Conservation (phyloP, 768 basidiomycete genomes). For the Boletus tomentosulus region DNA sequence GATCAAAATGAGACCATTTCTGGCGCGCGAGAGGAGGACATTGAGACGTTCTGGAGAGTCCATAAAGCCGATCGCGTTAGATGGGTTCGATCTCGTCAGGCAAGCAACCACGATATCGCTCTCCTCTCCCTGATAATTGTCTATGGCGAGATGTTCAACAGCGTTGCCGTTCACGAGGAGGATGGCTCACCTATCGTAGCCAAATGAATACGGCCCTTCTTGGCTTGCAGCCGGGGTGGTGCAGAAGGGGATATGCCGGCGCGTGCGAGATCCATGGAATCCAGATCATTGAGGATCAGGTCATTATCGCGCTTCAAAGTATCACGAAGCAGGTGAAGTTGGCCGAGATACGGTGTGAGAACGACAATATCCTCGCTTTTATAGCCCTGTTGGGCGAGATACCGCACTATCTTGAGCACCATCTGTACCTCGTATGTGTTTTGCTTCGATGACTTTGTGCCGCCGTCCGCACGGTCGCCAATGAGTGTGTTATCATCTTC, state of each 20-base stretch:
- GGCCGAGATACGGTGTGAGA: constrained; percentile 67
- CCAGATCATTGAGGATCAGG: constrained; percentile 59
- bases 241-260: constrained; percentile 43
- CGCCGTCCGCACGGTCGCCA: constrained; percentile 42
- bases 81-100: constrained; percentile 55
- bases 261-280: constrained; percentile 51
- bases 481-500: constrained; percentile 46
- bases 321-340: constrained; percentile 47
- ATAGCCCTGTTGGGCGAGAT: constrained; percentile 67
- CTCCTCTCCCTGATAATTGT: constrained; percentile 77
- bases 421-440: constrained; percentile 58
- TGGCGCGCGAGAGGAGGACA: constrained; percentile 64
- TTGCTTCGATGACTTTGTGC: constrained; percentile 51
- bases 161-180: background rate
- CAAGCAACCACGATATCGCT: constrained; percentile 61
- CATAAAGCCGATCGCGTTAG: constrained; percentile 67
- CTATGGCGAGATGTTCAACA: constrained; percentile 30
- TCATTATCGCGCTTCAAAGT: constrained; percentile 46
- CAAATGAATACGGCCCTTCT: constrained; percentile 41
- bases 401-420: constrained; percentile 61
- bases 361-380: constrained; percentile 58
- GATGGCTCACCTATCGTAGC: constrained; percentile 57
- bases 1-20: constrained; percentile 59
- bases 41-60: constrained; percentile 63
- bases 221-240: constrained; percentile 37